Evolutionary conservation across 2,329 filamentous ascomycete genomes (phyloP), one percentile per base, ranked within the genome.

Genomic region (Pseudonectria foliicola): DNA sequence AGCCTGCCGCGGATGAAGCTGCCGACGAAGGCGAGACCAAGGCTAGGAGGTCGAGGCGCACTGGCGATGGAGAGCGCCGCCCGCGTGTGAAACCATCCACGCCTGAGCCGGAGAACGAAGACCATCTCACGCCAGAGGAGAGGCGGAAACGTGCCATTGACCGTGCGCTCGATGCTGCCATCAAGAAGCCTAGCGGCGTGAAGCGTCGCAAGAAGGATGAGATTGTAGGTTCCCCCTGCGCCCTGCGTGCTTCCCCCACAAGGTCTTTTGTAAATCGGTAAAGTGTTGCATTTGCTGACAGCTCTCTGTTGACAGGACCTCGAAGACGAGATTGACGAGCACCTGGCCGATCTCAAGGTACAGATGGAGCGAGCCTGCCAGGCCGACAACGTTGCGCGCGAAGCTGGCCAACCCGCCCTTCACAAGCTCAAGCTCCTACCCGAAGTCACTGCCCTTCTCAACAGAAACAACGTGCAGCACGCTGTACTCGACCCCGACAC

Each of bases 361-460:
- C 79, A 80, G 37, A 98, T 98, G 89, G 88, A 92, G 48, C 74
- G 80, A 46, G 92, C 92, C 12, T 95, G 90, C 40, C 77, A 89
- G 60, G 77, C 80, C 25, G 92, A 98, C 61, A 89, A 90, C 50
- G 68, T 80, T 36, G 87, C 86, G 26, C 88, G 92, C 49, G 75
- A 83, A 46, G 73, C 80, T 33, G 81, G 83, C 46, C 73, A 86
- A 53, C 87, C 90, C 1, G 92, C 92, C 21, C 77, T 88, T 40
- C 82, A 94, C 66, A 98, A 98, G 67, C 76, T 98, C 29, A 88
- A 89, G 64, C 82, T 98, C 48, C 77, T 98, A 12, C 89, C 90
- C 2, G 83, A 95, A 57, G 92, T 98, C 11, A 81, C 89, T 30
- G 79, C 80, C 28, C 72, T 96, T 13, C 74, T 98, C 40, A 95